Conservation (phyloP, 2,329 filamentous ascomycete genomes). For the Phyllosticta paracitricarpa region DNA sequence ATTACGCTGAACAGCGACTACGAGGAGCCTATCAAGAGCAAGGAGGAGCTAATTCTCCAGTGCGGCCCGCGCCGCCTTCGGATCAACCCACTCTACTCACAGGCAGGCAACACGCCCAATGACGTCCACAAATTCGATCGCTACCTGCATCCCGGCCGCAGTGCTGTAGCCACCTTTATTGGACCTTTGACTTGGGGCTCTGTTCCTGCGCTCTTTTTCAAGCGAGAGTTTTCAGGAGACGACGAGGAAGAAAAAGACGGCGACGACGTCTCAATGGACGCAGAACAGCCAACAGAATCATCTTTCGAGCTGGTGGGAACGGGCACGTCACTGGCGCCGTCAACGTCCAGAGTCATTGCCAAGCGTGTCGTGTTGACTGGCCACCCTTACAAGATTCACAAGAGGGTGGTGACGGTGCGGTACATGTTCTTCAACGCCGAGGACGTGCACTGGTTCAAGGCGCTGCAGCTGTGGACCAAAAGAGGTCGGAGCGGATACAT, state of each 20-base stretch:
- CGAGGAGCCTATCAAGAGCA: conserved; percentile 69
- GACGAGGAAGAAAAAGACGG: conserved; percentile 34
- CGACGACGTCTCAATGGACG: conserved; percentile 21
- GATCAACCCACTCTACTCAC: conserved; percentile 84
- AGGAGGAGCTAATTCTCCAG: conserved; percentile 85
- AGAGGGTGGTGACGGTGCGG: conserved; percentile 88
- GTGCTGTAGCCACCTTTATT: conserved; percentile 79
- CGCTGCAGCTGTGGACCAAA: conserved; percentile 87
- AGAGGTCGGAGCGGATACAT: conserved; percentile 80
- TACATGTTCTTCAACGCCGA: conserved; percentile 99
- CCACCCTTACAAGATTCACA: conserved; percentile 98
- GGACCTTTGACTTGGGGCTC: conserved; percentile 89
- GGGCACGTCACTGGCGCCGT: conserved; percentile 73
- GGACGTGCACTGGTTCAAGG: conserved; percentile 97
- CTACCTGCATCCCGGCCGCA: conserved; percentile 82
- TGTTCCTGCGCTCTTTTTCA: conserved; percentile 84
- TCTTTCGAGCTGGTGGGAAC: conserved; percentile 65
- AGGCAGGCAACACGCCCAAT: conserved; percentile 82
- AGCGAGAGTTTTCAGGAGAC: conserved; percentile 38
- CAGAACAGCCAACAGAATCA: conserved; percentile 17
- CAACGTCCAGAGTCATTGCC: conserved; percentile 68
- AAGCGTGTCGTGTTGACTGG: conserved; percentile 92
- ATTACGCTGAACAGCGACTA: conserved; percentile 75
- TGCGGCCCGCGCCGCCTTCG: conserved; percentile 79
- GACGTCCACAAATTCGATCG: conserved; percentile 96